Evolutionary conservation across 2,329 filamentous ascomycete genomes (phyloP), one percentile per base, ranked within the genome.

Genomic region (Cytospora chrysosperma): DNA sequence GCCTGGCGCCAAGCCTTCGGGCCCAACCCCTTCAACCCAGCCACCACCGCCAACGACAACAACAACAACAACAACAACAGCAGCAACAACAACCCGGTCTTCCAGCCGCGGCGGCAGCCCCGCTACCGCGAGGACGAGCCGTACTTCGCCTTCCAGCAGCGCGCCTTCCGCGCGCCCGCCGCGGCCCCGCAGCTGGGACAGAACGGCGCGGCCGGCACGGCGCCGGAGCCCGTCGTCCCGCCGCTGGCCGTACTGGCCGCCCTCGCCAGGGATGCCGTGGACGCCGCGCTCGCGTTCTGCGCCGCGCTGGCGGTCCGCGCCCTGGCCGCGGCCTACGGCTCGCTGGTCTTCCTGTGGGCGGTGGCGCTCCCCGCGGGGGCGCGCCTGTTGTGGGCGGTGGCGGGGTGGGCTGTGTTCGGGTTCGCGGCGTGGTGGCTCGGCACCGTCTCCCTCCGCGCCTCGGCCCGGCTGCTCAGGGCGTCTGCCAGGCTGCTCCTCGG

Each of bases 131-230:
- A n/a, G 24, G 32, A 32, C 57, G 13, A 19, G 19, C 49, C 51
- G n/a, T 60, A 60, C 34, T 28, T 19, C 28, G 21, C 28, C 13
- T 54, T 47, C 50, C 50, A 60, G 58, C 28, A 8, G 26, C 34
- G n/a, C 17, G 37, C n/a, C 2, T 10, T 32, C 13, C 50, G 34
- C 26, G 12, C 15, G 19, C 34, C 57, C 8, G n/a, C 17, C 26
- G 24, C 37, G n/a, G n/a, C 6, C 17, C 24, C 10, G 24, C 26
- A 6, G 32, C 30, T n/a, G 58, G 58, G 15, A 17, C 27, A 6
- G n/a, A 26, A 9, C 50, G 50, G 58, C 15, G 32, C 30, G 26
- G 58, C 58, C 32, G 58, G 58, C 50, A 54, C 50, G 5, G 50
- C 27, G 13, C 50, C 34, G 50, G n/a, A 26, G 19, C 15, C 53